Base-by-base conservation (phyloP, 441 rosid genomes). In the Eutrema salsugineum region DNA sequence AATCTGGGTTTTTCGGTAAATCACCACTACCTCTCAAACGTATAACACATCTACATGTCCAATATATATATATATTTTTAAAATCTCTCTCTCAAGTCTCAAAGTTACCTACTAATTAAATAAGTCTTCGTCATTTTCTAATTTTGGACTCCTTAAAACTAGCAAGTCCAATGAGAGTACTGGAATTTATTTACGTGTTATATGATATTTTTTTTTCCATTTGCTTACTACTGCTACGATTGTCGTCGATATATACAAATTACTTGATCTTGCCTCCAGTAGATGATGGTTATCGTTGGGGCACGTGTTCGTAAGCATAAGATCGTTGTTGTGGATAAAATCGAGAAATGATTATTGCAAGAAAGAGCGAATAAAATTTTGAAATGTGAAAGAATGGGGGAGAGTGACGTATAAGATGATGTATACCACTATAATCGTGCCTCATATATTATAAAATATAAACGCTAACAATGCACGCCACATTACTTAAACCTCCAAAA, bases 371-470 rank as follows among this genome's bases (percentile, higher is more conserved):
- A 58, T 17, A 30, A 39, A 43, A 28, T 70, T 28, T 70, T 47
- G 3, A 48, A 17, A 44, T 54, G 58, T 48, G 47, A 70, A 57
- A 59, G 43, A 5, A 57, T 24, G 42, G 39, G 39, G 44, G 68
- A 76, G 76, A 56, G 71, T 76, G 79, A 76, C 76, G 79, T 70
- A 58, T 58, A 36, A 50, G 76, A 71, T 77, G 80, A 77, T 71
- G 80, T 58, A 77, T 50, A 71, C 80, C 76, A 70, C 67, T 63
- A 70, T 63, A 48, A 63, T 76, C 79, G 76, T 70, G 76, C 76
- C 57, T 71, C 72, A 22, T 59, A 76, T 30, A 42, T 19, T 56
- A 42, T 28, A 69, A 47, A 69, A 15, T 60, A 56, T 39, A 76
- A 60, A 70, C 11, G 60, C 63, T 69, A 77, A 66, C 71, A 71